Evolutionary conservation across 352 stramenopile genomes (phyloP).

Genomic region (Pythium vanterpoolii): DNA sequence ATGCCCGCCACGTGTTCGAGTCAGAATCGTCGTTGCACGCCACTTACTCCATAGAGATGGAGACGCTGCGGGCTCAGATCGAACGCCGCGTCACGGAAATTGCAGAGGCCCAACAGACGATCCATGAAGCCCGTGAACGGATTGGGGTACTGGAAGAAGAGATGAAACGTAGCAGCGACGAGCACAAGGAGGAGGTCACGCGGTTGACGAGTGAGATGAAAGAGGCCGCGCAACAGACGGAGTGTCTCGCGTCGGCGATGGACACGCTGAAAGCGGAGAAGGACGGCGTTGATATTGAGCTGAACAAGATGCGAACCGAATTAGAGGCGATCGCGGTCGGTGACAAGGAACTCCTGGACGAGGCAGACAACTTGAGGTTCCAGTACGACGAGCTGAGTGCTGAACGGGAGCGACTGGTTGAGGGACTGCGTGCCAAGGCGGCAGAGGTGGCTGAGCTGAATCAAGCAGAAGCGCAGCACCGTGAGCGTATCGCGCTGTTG

Average conservation of each 20-base stretch:
- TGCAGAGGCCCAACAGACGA: constrained; percentile 29
- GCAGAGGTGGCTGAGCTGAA: constrained; percentile 11
- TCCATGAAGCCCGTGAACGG: constrained; percentile 33
- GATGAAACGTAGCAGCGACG: constrained; percentile 26
- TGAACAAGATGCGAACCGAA: constrained; percentile 1
- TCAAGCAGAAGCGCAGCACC: constrained; percentile 2
- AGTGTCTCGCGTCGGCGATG: constrained; percentile 11
- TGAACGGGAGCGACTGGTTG: constrained; percentile 7
- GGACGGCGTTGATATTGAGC: not conserved
- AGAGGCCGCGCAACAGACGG: constrained; percentile 26
- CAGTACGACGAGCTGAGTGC: constrained; percentile 3
- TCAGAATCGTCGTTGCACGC: constrained; percentile 30
- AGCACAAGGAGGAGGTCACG: constrained; percentile 39
- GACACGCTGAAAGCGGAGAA: constrained; percentile 10
- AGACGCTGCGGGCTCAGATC: constrained; percentile 35
- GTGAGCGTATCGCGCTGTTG: not conserved
- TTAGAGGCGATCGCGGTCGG: constrained; percentile 12
- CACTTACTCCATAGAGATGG: constrained; percentile 39
- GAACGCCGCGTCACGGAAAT: constrained; percentile 45
- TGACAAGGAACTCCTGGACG: constrained; percentile 15
- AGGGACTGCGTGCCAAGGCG: constrained; percentile 2
- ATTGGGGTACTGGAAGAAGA: constrained; percentile 41
- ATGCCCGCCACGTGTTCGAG: constrained; percentile 30
- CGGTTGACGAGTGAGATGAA: constrained; percentile 43
- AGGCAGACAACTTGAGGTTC: constrained; percentile 7